phyloP scores from a whole-genome alignment of 306 rosid species.

The Geum urbanum region DNA sequence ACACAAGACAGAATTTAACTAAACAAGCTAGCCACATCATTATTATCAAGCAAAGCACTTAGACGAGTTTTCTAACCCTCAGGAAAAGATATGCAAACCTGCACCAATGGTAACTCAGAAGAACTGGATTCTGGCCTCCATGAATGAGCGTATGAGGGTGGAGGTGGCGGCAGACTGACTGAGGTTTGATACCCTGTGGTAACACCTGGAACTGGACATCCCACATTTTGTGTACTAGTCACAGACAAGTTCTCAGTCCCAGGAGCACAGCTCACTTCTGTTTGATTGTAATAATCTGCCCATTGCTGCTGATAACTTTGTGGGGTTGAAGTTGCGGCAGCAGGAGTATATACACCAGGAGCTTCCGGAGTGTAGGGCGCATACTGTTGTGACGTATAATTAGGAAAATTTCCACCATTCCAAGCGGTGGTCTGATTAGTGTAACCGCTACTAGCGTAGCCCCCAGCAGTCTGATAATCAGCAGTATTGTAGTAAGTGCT shows the following conservation, averaged over 20 bases:
- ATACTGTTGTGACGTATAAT: conserved; percentile 68
- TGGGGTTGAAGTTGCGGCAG: conserved; percentile 49
- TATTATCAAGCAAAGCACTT: neutral
- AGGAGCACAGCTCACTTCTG: conserved; percentile 98
- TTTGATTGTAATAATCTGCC: conserved; percentile 87
- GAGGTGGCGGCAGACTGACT: conserved; percentile 52
- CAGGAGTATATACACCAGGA: conserved; percentile 55
- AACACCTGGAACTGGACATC: conserved; percentile 53
- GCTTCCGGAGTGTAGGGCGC: conserved; percentile 67
- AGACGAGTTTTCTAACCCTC: conserved; percentile 16
- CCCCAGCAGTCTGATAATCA: conserved; percentile 99
- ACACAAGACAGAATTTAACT: neutral
- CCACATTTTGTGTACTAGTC: conserved; percentile 50
- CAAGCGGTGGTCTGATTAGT: conserved; percentile 65
- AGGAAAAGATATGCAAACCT: conserved; percentile 64
- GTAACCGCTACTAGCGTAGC: conserved; percentile 73
- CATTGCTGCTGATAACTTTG: conserved; percentile 84
- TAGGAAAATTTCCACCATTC: conserved; percentile 76
- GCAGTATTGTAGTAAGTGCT: conserved; percentile 99
- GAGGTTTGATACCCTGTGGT: conserved; percentile 52
- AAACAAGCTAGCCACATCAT: neutral
- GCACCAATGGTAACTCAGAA: conserved; percentile 58
- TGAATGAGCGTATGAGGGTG: conserved; percentile 44
- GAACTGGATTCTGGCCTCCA: conserved; percentile 86
- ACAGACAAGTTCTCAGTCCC: conserved; percentile 88